Conservation (phyloP, 2,329 filamentous ascomycete species). For the Phaeoacremonium minimum region DNA sequence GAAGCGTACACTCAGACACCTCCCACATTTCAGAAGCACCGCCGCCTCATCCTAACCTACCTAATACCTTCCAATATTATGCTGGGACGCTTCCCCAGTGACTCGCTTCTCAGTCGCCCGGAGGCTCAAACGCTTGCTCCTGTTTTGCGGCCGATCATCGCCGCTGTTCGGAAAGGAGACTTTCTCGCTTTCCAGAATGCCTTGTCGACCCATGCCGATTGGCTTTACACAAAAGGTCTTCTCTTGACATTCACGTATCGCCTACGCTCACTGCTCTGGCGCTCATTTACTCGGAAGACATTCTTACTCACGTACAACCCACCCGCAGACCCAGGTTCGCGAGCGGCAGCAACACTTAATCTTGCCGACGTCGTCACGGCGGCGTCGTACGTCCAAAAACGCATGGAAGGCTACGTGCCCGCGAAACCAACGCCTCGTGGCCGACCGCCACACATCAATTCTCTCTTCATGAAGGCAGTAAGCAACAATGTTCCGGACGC, state of each 20-base stretch:
- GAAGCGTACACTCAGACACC: conserved; percentile 72
- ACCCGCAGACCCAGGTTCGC: conserved; percentile 49
- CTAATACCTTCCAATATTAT: conserved; percentile 80
- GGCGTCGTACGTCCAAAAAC: conserved; percentile 61
- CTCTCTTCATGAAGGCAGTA: conserved; percentile 47
- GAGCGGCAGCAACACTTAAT: conserved; percentile 70
- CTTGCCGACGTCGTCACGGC: conserved; percentile 63
- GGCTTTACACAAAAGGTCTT: conserved; percentile 73
- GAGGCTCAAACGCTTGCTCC: conserved; percentile 61
- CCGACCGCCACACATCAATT: conserved; percentile 38
- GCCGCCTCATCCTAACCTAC: conserved; percentile 76
- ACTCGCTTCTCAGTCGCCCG: conserved; percentile 60
- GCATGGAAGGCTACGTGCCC: conserved; percentile 54
- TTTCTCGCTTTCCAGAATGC: conserved; percentile 69
- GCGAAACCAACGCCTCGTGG: conserved; percentile 20
- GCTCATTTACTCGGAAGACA: conserved; percentile 70
- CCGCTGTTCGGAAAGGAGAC: conserved; percentile 69
- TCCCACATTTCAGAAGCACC: conserved; percentile 62
- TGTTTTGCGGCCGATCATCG: conserved; percentile 70
- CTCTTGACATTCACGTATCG: conserved; percentile 72
- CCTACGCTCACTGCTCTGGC: conserved; percentile 79
- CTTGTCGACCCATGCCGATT: conserved; percentile 59
- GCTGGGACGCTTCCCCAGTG: conserved; percentile 76
- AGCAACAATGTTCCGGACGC: conserved; percentile 35
- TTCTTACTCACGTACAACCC: conserved; percentile 77